Conservation (phyloP, 768 basidiomycete species). For the Phallus indusiatus region DNA sequence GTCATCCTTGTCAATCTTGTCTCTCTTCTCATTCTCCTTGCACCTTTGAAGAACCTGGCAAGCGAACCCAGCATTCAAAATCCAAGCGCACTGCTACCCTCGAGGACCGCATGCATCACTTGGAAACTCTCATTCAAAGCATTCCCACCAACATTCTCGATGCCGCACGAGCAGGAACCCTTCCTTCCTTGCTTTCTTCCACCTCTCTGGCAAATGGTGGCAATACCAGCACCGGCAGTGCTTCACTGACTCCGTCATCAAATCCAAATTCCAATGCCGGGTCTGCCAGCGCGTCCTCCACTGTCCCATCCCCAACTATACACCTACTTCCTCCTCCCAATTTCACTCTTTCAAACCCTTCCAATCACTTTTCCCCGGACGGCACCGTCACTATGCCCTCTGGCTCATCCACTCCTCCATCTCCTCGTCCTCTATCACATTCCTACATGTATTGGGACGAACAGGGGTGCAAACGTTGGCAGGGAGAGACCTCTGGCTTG, state of each 20-base stretch:
- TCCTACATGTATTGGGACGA: conserved; percentile 84
- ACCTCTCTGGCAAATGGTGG: conserved; percentile 69
- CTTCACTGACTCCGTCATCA: conserved; percentile 43
- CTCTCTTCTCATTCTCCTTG: conserved; percentile 74
- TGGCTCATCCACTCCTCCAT: background rate
- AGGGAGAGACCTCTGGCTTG: conserved; percentile 87
- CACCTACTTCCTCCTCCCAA: conserved; percentile 25
- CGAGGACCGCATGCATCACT: conserved; percentile 82
- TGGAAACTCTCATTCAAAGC: conserved; percentile 76
- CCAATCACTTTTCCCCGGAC: conserved; percentile 1
- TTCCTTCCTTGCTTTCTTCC: conserved; percentile 69
- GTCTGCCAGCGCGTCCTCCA: conserved; percentile 30
- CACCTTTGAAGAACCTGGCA: conserved; percentile 82
- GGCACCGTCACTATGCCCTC: background rate
- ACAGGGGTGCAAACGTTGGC: conserved; percentile 82
- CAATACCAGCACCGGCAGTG: conserved; percentile 41
- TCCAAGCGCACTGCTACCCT: conserved; percentile 82
- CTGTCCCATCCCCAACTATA: background rate
- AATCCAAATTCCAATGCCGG: conserved; percentile 34
- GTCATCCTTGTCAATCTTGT: conserved; percentile 83
- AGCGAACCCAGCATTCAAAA: conserved; percentile 79
- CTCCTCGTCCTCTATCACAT: conserved; percentile 53
- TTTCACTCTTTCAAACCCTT: conserved; percentile 18
- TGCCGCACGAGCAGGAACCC: conserved; percentile 43
- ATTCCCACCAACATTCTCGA: conserved; percentile 76